Percentiles rank a stretch among this genome's conserved stretches.
phyloP scores from a whole-genome alignment of 2,329 filamentous ascomycete genomes.

The Bipolaris bicolor region DNA sequence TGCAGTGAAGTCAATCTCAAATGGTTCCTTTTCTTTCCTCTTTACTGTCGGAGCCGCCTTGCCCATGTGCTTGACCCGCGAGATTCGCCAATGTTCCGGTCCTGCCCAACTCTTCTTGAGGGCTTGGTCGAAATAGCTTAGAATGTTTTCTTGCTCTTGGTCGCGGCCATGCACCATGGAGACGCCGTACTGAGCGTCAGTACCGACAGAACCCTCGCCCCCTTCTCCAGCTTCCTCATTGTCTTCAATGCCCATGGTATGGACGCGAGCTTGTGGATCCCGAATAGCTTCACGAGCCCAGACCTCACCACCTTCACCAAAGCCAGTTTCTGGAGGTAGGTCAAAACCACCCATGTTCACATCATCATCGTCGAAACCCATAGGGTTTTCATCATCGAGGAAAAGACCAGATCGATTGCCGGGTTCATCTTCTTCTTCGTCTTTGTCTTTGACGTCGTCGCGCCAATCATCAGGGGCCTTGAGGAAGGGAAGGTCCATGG shows the following conservation, averaged over 20 bases:
- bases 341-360: slow-evolving; percentile 67
- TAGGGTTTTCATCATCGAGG: slow-evolving; percentile 83
- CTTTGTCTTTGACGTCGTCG: slow-evolving; percentile 62
- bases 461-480: slow-evolving; percentile 88
- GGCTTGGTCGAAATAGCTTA: slow-evolving; percentile 97
- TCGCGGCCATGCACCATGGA: slow-evolving; percentile 74
- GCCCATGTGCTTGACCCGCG: slow-evolving; percentile 78
- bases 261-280: slow-evolving; percentile 83
- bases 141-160: slow-evolving; percentile 86
- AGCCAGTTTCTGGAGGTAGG: slow-evolving; percentile 72
- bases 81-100: slow-evolving; percentile 98
- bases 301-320: slow-evolving; percentile 93
- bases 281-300: slow-evolving; percentile 92
- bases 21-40: slow-evolving; percentile 94
- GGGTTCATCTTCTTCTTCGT: slow-evolving; percentile 51
- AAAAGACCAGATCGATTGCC: slow-evolving; percentile 79
- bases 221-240: slow-evolving; percentile 58
- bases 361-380: slow-evolving; percentile 72
- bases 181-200: slow-evolving; percentile 74
- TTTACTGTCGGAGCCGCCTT: slow-evolving; percentile 67
- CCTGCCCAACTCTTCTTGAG: slow-evolving; percentile 97
- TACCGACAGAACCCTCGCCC: slow-evolving; percentile 57
- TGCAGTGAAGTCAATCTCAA: slow-evolving; percentile 87
- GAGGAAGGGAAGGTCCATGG: slow-evolving; percentile 88
- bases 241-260: slow-evolving; percentile 65